Conservation (phyloP, 257 asterid species). For the Nicotiana obtusifolia region DNA sequence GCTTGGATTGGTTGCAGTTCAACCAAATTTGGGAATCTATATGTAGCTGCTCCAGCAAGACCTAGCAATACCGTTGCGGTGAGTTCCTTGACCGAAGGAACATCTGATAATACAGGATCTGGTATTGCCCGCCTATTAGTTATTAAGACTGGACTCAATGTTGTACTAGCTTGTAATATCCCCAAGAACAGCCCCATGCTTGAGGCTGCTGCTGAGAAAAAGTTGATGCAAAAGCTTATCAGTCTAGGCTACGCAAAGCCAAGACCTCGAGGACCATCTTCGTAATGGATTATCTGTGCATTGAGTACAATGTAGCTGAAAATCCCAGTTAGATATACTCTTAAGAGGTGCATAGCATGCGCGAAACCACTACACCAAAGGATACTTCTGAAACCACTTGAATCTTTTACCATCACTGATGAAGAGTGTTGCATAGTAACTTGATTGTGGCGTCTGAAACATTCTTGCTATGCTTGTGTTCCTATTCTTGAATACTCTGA, state of each 20-base stretch:
- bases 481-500: not conserved
- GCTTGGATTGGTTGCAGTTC: conserved; percentile 92
- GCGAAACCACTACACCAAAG: not conserved
- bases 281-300: not conserved
- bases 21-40: conserved; percentile 76
- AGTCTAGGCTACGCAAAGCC: conserved; percentile 56
- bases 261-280: conserved; percentile 22
- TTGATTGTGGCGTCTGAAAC: not conserved
- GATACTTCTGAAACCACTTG: not conserved
- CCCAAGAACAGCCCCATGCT: conserved; percentile 82
- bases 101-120: conserved; percentile 78
- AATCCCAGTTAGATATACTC: not conserved
- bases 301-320: not conserved
- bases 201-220: conserved; percentile 89
- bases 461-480: not conserved
- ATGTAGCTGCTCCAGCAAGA: conserved; percentile 76
- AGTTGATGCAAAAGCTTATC: conserved; percentile 64
- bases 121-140: conserved; percentile 86
- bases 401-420: not conserved
- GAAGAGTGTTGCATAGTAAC: not conserved
- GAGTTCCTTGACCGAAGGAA: conserved; percentile 67
- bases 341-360: not conserved
- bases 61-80: conserved; percentile 58
- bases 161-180: conserved; percentile 73
- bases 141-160: conserved; percentile 69